Evolutionary conservation across 2,329 filamentous ascomycete species (phyloP).

Genomic region (Emergomyces africanus): DNA sequence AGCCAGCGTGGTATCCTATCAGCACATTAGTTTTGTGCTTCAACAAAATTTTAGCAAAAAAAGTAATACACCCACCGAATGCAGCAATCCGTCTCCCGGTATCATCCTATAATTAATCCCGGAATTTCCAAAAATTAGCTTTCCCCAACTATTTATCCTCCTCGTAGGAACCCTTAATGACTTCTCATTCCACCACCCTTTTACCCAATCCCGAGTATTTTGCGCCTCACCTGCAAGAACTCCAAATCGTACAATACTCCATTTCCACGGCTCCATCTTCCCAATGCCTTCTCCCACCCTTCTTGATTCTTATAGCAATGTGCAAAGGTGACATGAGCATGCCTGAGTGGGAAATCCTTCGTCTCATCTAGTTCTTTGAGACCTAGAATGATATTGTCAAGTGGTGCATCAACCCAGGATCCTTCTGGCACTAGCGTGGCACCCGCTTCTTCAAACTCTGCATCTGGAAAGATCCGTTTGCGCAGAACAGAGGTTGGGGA

Average conservation of each 20-base stretch:
- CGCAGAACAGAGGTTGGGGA: constrained; percentile 15
- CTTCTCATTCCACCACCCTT: background rate
- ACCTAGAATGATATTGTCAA: constrained; percentile 13
- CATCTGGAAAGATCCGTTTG: constrained; percentile 25
- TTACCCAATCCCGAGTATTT: background rate
- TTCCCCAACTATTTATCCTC: background rate
- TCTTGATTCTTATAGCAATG: constrained; percentile 16
- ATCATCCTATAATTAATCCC: constrained; percentile 8
- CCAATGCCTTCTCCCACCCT: constrained; percentile 14
- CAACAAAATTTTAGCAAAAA: background rate
- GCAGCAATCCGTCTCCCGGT: constrained; percentile 11
- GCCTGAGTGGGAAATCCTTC: constrained; percentile 12
- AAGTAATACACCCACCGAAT: constrained; percentile 7
- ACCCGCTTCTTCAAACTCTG: constrained; percentile 29
- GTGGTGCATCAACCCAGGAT: constrained; percentile 27
- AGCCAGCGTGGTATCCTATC: constrained; percentile 57
- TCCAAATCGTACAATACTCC: constrained; percentile 15
- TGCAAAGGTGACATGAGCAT: constrained; percentile 15
- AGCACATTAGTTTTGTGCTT: constrained; percentile 7
- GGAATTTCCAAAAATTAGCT: background rate
- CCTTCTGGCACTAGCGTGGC: constrained; percentile 28
- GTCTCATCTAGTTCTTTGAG: constrained; percentile 15
- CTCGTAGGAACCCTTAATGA: background rate
- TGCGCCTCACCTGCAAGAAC: constrained; percentile 11
- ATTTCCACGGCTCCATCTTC: constrained; percentile 13